These are phyloP conservation scores for Ceratocystis smalleyi DNA, from an alignment of 2,329 filamentous ascomycete genomes.

Conservation along the genomic window DNA sequence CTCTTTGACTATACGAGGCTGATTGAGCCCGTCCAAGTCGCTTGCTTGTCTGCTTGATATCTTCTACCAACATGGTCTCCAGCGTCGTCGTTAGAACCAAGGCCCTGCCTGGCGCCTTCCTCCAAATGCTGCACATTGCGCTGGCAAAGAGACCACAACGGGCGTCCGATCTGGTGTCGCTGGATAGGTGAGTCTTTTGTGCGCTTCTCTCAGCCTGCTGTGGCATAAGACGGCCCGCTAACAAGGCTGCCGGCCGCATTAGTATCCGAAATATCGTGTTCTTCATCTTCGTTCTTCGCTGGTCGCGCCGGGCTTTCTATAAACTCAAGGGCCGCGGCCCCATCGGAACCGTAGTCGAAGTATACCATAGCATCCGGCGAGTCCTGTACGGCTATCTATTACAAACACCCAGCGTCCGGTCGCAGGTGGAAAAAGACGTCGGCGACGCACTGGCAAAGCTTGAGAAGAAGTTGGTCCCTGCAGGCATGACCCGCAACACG, in stretches of 20 bases:
- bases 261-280: constrained; percentile 81
- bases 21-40: not conserved
- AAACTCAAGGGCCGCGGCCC: constrained; percentile 80
- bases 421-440: constrained; percentile 72
- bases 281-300: constrained; percentile 70
- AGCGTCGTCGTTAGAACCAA: not conserved
- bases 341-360: constrained; percentile 58
- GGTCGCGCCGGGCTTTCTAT: constrained; percentile 64
- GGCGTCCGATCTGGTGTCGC: constrained; percentile 9
- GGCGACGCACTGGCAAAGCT: constrained; percentile 64
- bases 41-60: not conserved
- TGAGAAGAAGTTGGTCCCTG: constrained; percentile 67
- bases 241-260: not conserved
- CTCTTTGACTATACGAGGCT: not conserved
- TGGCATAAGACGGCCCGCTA: not conserved
- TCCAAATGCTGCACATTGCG: constrained; percentile 12
- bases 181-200: constrained; percentile 13
- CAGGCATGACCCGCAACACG: constrained; percentile 55
- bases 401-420: constrained; percentile 68
- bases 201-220: not conserved
- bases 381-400: constrained; percentile 75
- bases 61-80: constrained; percentile 2
- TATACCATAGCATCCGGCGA: constrained; percentile 57
- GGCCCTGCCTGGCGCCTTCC: constrained; percentile 11
- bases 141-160: constrained; percentile 9